Percentiles rank a stretch among this genome's conserved stretches.
Evolutionary conservation across 768 basidiomycete species (phyloP).

Genomic region (Leucogyrophana mollusca): DNA sequence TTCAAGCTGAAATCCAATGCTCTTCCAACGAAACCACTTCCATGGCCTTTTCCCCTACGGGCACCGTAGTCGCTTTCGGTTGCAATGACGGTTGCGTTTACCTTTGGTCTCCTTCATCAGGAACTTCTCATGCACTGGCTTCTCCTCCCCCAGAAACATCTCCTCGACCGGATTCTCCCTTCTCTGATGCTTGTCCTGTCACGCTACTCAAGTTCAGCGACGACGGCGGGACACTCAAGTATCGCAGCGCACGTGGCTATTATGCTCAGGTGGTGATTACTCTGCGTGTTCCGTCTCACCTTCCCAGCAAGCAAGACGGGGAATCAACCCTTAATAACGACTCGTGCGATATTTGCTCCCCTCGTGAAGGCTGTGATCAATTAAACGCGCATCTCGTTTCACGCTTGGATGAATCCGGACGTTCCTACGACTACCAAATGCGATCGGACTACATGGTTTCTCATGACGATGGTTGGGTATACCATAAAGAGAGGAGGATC

Average conservation of each 20-base stretch:
- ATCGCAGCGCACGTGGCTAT: conserved; percentile 1
- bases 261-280: no score
- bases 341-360: no score
- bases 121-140: conserved; percentile 10
- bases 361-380: not conserved
- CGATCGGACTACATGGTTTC: conserved; percentile 4
- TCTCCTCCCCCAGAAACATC: not conserved
- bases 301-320: no score
- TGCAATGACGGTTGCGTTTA: conserved; percentile 17
- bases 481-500: conserved; percentile 3
- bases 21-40: conserved; percentile 14
- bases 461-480: conserved; percentile 12
- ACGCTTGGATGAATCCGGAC: not conserved
- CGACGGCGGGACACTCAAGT: conserved; percentile 7
- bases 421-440: conserved; percentile 4
- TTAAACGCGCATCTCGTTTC: conserved; percentile 3
- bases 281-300: no score
- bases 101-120: conserved; percentile 16
- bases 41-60: conserved; percentile 9
- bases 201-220: conserved; percentile 12
- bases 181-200: conserved; percentile 7
- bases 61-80: conserved; percentile 14
- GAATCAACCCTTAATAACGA: no score
- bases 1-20: conserved; percentile 3
- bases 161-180: conserved; percentile 7